These are phyloP conservation scores for Diaporthe batatas DNA, from an alignment of 2,329 filamentous ascomycete species.

Conservation along the genomic window DNA sequence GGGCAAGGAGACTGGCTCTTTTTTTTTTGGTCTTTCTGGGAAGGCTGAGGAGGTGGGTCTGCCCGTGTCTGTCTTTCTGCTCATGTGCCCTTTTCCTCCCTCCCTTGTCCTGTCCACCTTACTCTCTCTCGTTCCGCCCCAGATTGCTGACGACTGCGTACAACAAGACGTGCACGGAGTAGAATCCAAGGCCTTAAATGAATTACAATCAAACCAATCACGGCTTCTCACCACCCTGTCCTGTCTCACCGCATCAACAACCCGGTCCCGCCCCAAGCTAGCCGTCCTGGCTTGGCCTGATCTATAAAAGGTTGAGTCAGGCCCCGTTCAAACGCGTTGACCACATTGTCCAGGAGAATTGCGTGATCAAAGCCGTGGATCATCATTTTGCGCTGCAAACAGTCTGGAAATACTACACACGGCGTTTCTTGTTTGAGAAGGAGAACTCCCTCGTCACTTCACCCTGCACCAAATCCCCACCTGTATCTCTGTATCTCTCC, in stretches of 20 bases:
- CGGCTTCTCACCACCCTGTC: constrained; percentile 5
- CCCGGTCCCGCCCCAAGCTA: constrained; percentile 13
- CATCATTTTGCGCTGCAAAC: constrained; percentile 11
- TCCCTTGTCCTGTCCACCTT: neutral
- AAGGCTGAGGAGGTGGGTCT: constrained; percentile 26
- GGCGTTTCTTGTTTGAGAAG: constrained; percentile 37
- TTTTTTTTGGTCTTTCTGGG: constrained; percentile 1
- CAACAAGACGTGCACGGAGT: too few relatives aligned
- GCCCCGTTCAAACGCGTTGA: constrained; percentile 36
- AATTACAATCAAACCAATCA: constrained; percentile 24
- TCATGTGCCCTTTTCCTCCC: constrained; percentile 7
- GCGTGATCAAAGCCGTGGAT: constrained; percentile 40
- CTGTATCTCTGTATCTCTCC: constrained; percentile 30
- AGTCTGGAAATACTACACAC: constrained; percentile 1
- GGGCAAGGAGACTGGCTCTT: neutral
- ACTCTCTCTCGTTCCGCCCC: constrained; percentile 10
- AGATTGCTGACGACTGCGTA: constrained; percentile 11
- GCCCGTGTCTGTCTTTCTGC: constrained; percentile 3
- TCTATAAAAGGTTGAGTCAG: neutral
- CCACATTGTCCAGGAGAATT: constrained; percentile 39
- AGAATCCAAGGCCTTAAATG: constrained; percentile 11
- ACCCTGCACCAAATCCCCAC: neutral
- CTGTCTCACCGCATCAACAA: constrained; percentile 25
- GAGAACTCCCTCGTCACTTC: constrained; percentile 34
- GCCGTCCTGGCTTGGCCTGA: neutral